phyloP scores from a whole-genome alignment of 73 alveolate genomes.

The Paramecium octaurelia region DNA sequence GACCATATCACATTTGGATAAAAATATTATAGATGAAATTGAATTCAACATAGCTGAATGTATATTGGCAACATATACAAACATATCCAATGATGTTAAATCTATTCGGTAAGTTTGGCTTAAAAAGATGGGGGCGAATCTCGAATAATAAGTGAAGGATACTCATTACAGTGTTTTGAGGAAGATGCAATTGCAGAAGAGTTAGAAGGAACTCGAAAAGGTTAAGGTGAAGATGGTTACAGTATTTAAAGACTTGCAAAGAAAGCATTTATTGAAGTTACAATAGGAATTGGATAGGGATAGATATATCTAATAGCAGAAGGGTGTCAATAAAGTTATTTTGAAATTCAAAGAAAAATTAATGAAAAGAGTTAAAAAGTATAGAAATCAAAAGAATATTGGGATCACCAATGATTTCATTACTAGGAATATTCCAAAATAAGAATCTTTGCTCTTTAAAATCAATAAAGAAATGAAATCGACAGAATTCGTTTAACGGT shows the following conservation, averaged over 20 bases:
- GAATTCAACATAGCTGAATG: conserved; percentile 13
- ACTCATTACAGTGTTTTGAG: background rate
- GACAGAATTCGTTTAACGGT: background rate
- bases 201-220: background rate
- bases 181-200: background rate
- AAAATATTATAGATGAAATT: background rate
- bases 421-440: conserved; percentile 15
- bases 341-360: background rate
- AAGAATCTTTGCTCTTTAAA: background rate
- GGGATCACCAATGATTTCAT: background rate
- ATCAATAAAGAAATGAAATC: conserved; percentile 6
- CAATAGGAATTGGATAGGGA: background rate
- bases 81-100: background rate
- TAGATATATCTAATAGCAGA: background rate
- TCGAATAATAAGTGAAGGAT: background rate
- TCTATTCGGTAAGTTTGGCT: background rate
- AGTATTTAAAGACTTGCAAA: background rate
- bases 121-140: background rate
- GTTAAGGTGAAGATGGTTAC: conserved; percentile 11
- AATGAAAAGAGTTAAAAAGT: background rate
- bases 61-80: background rate
- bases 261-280: background rate
- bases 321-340: background rate
- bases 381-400: background rate
- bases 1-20: background rate